Conservation (phyloP, 2,329 filamentous ascomycete genomes). For the Xylariaceae sp. region DNA sequence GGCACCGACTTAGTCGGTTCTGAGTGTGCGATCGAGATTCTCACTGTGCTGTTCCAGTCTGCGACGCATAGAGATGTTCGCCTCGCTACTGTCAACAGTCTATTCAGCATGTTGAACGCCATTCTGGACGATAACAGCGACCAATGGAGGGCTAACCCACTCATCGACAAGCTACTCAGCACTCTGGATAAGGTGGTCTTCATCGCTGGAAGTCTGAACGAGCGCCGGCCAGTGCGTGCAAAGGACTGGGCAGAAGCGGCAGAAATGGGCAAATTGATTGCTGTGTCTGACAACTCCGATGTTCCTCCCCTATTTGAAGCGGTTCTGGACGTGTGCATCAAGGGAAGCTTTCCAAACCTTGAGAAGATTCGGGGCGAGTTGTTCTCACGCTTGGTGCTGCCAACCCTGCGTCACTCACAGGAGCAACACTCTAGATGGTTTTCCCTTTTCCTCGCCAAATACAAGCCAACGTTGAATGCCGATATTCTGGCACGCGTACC, state of each 20-base stretch:
- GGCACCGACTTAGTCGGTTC: slow-evolving; percentile 13
- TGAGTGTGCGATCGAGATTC: slow-evolving; percentile 11
- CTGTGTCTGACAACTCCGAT: not conserved
- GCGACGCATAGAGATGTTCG: slow-evolving; percentile 15
- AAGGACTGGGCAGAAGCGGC: slow-evolving; percentile 12
- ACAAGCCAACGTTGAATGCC: not conserved
- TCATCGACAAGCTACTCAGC: slow-evolving; percentile 12
- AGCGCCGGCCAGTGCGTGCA: slow-evolving; percentile 11
- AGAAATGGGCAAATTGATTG: slow-evolving; percentile 4
- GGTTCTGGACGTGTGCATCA: not conserved
- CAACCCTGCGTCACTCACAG: slow-evolving; percentile 11
- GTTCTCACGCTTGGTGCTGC: slow-evolving; percentile 14
- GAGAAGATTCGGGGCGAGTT: slow-evolving; percentile 6
- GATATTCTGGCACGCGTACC: slow-evolving; percentile 10
- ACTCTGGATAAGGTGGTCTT: slow-evolving; percentile 9
- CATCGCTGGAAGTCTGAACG: slow-evolving; percentile 15
- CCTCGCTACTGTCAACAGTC: slow-evolving; percentile 11
- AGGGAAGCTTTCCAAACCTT: slow-evolving; percentile 2
- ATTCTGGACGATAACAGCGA: slow-evolving; percentile 1
- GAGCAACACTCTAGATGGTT: slow-evolving; percentile 14
- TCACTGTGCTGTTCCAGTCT: slow-evolving; percentile 14
- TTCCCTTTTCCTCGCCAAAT: slow-evolving; percentile 15
- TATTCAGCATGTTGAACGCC: slow-evolving; percentile 10
- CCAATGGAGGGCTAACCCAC: slow-evolving; percentile 10
- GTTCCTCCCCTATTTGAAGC: slow-evolving; percentile 11